phyloP scores from a whole-genome alignment of 2,329 filamentous ascomycete genomes.

The Coniochaeta sp. region DNA sequence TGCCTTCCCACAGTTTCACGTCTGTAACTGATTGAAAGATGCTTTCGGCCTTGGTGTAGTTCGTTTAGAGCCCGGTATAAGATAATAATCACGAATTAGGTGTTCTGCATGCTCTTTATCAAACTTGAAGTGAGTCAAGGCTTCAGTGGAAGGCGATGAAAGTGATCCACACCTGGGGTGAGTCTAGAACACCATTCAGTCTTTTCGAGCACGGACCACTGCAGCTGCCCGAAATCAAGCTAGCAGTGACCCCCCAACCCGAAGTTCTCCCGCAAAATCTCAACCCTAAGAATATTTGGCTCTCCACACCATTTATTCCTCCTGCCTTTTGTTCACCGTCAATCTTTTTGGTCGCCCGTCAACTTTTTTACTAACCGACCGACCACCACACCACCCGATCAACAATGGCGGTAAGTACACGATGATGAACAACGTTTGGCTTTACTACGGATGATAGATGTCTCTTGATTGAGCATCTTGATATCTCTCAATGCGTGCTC shows the following conservation, averaged over 20 bases:
- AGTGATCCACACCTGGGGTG: background rate
- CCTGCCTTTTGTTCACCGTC: slow-evolving; percentile 11
- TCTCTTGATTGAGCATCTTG: slow-evolving; percentile 5
- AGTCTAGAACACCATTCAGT: background rate
- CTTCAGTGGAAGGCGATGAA: background rate
- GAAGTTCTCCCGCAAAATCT: background rate
- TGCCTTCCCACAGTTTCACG: no score
- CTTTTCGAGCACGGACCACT: background rate
- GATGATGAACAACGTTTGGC: slow-evolving; percentile 22
- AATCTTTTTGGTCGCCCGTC: slow-evolving; percentile 24
- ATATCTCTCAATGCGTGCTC: slow-evolving; percentile 12
- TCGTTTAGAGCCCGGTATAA: no score
- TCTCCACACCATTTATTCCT: slow-evolving; percentile 4
- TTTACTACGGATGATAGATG: slow-evolving; percentile 13
- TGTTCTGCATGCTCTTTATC: no score
- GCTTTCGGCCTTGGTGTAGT: no score
- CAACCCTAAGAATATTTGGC: slow-evolving; percentile 2
- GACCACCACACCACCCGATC: slow-evolving; percentile 38
- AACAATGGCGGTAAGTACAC: slow-evolving; percentile 55
- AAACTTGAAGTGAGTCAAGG: background rate
- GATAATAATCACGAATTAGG: no score
- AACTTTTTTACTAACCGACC: slow-evolving; percentile 41
- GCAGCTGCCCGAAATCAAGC: no score
- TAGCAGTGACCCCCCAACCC: background rate
- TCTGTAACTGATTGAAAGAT: no score